Evolutionary conservation across 2,329 filamentous ascomycete genomes (phyloP), one percentile per base, ranked within the genome.

Genomic region (Beauveria varroae): DNA sequence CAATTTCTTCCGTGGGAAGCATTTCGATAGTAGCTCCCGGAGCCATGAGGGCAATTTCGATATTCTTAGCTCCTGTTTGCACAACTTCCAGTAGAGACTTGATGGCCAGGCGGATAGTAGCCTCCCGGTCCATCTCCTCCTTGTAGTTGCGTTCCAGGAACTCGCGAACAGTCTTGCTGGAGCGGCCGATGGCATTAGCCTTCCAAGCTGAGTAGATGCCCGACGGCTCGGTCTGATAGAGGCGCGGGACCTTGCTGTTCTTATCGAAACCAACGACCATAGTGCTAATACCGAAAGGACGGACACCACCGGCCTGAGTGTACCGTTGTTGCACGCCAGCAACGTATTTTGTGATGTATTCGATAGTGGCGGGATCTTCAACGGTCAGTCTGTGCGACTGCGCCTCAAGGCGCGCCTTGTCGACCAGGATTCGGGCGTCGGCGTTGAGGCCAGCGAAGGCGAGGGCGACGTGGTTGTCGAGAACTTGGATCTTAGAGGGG

Each of bases 191-290:
- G 62, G 95, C 95, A 73, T 99, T 99, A 70, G 95, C 96, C 84
- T 99, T 98, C 95, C 95, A 99, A 75, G 95, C 95, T 62, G 92
- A 97, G 82, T 98, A 99, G 76, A 99, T 99, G 63, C 96, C 95
- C 65, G 92, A 96, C n/a, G 96, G 95, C 80, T 99, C 95, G 4
- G 95, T 99, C 84, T 97, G 93, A 77, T 98, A 99, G 64, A 99
- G 82, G 69, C 93, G 86, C 60, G 95, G 93, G 61, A 88, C 88
- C 72, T 89, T 87, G 81, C 92, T 93, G 68, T 90, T 91, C 68
- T 92, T 90, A 79, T 99, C 95, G 73, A 99, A 99, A n/a, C 95
- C 95, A 65, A 99, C 93, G 69, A 99, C 92, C 74, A 99, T 81
- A 46, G 93, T 98, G 80, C 92, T 97, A 75, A 99, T 97, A 65